phyloP scores from a whole-genome alignment of 805 yeast species.

The Millerozyma acaciae region DNA sequence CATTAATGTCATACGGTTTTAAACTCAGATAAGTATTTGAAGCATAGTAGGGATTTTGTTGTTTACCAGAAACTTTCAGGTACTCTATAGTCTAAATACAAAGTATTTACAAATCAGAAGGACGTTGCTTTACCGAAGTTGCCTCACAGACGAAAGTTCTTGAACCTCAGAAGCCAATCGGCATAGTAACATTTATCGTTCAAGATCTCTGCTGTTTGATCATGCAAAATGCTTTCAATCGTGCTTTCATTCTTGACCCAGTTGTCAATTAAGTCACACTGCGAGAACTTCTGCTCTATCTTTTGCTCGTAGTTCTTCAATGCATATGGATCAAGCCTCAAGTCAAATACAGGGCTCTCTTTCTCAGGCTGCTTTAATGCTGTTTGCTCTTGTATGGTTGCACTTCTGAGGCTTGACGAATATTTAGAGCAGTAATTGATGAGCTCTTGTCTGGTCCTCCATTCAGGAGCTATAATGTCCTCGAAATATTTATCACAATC shows the following conservation, averaged over 20 bases:
- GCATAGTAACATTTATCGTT: constrained; percentile 34
- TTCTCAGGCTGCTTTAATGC: constrained; percentile 6
- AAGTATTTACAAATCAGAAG: background rate
- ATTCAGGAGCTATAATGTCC: constrained; percentile 28
- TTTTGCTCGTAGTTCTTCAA: constrained; percentile 17
- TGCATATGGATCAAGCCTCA: constrained; percentile 40
- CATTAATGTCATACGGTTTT: too few species aligned
- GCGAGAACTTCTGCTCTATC: constrained; percentile 19
- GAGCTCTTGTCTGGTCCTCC: constrained; percentile 29
- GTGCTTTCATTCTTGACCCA: constrained; percentile 35
- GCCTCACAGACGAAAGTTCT: too few species aligned
- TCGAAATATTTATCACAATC: constrained; percentile 28
- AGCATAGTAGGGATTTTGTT: too few species aligned
- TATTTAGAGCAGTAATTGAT: constrained; percentile 30
- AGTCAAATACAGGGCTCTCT: too few species aligned
- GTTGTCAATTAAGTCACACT: constrained; percentile 26
- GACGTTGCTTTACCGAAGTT: too few species aligned
- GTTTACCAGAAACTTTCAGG: too few species aligned
- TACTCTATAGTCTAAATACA: too few species aligned
- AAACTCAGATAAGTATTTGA: too few species aligned
- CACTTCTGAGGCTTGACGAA: constrained; percentile 19
- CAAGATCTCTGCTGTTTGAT: constrained; percentile 28
- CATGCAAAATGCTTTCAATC: constrained; percentile 32
- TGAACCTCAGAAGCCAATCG: constrained; percentile 33
- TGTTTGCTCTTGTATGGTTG: constrained; percentile 6